Evolutionary conservation across 345 rosid species (phyloP), one percentile per base, ranked within the genome.

Genomic region (Gossypium thurberi): DNA sequence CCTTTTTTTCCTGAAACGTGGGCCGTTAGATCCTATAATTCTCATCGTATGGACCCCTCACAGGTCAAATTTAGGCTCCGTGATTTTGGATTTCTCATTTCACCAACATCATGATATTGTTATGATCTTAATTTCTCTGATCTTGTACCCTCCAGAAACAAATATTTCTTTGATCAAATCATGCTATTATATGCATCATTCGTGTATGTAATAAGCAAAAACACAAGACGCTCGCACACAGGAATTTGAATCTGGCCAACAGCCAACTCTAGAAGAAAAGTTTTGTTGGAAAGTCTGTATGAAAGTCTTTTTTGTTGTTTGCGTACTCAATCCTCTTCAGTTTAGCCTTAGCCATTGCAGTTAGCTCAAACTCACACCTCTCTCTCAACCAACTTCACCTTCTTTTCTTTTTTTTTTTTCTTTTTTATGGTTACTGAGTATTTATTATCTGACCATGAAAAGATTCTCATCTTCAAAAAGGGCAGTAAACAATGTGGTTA

Each of bases 381-480:
- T 50, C 74, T 77, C 73, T 55, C 80, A 14, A 62, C 81, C 66
- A 79, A 77, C 69, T 64, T 33, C 51, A 70, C 75, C 72, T 21
- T 21, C 23, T 21, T 21, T 40, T 68, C 10, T 10, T 57, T 10
- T 57, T 10, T 57, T 10, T 57, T 23, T 56, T 10, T 58, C 21
- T 57, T 61, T 63, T 44, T 58, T 33, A 33, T 33, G 40, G 65
- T 42, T 42, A 14, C 56, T 23, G 69, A 40, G 18, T 48, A 51
- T 56, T 63, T 46, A 18, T 55, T 73, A 72, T 50, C 72, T 57
- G 51, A 61, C 61, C n/a, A 80, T 78, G 83, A 72, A 69, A 80
- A 80, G 72, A 75, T 78, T 74, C 33, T 68, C 78, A 70, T 26
- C 81, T 74, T 74, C 81, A 69, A 77, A 79, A 77, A 48, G 70